Base-by-base conservation (phyloP, 2,329 filamentous ascomycete genomes). In the Aureobasidium zeae region DNA sequence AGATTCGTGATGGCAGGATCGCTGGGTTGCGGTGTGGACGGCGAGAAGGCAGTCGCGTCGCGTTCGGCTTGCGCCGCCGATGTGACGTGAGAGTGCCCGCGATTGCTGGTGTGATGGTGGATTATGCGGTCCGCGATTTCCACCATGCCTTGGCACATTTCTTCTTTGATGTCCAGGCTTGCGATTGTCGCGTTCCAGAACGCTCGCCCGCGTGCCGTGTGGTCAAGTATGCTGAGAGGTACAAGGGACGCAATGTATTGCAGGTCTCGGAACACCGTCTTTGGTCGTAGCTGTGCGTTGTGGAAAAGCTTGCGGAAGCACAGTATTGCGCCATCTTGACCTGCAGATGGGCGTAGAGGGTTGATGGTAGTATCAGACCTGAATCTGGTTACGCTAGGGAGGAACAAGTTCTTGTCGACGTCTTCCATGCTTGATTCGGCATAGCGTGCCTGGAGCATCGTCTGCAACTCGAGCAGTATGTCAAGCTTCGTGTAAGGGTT, bases 181-280 rank as follows among this genome's bases (percentile, higher is more conserved):
- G 91, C 89, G 5, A 94, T 73, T 0, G 85, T 86, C 19, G 87
- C 83, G 55, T 94, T 86, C 76, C 87, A 85, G 60, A 96, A 96
- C 0, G 88, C 86, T 53, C 87, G 91, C 28, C 77, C 72, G 39
- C 70, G 68, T 11, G 55, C 41, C 12, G 74, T 70, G 53, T 73
- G 72, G 60, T 77, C 75, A 10, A 81, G 63, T 31, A 71, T 71
- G 9, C 72, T 65, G 4, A 70, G 65, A 1, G 76, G 73, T 3
- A 79, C 68, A 49, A 81, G 77, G 0, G 76, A 72, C 3, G 77
- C 74, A 48, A 81, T 77, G 61, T 66, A 69, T 50, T 72, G 69
- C 15, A 72, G 50, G 48, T 71, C 69, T 31, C 68, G 57, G 55
- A 71, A 71, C 4, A 72, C 63, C 4, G 66, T 65, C 46, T 62